phyloP scores from a whole-genome alignment of 805 yeast genomes.

The Sugiyamaella floridensis region DNA sequence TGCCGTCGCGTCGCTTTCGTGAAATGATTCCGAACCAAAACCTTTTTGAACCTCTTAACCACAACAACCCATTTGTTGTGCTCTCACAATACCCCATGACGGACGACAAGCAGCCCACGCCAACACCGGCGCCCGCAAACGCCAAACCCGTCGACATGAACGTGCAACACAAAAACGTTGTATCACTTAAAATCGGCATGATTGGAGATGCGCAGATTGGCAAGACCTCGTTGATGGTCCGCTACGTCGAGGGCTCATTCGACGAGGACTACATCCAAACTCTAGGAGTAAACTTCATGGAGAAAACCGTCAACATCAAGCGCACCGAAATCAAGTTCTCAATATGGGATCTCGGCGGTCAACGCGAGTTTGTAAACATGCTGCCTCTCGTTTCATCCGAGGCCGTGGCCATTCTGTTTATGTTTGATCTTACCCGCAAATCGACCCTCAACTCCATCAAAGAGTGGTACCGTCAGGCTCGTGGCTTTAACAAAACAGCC shows the following conservation, averaged over 20 bases:
- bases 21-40: background rate
- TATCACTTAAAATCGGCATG: conserved; percentile 71
- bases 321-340: conserved; percentile 85
- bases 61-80: background rate
- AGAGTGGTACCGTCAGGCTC: conserved; percentile 90
- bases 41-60: background rate
- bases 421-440: conserved; percentile 84
- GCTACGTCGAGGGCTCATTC: conserved; percentile 90
- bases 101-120: background rate
- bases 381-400: conserved; percentile 86
- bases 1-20: background rate
- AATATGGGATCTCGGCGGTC: conserved; percentile 96
- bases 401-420: conserved; percentile 82
- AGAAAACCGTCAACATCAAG: conserved; percentile 74
- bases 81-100: background rate
- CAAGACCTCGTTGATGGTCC: conserved; percentile 92
- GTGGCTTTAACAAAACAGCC: conserved; percentile 84
- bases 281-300: conserved; percentile 91
- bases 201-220: conserved; percentile 96
- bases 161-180: conserved; percentile 24
- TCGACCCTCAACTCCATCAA: conserved; percentile 80
- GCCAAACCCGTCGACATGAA: conserved; percentile 24
- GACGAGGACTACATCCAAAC: conserved; percentile 92
- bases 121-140: conserved; percentile 2
- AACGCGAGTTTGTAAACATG: conserved; percentile 91